Conservation (phyloP, 192 early-diverging fungal species). For the Diversispora epigaea region DNA sequence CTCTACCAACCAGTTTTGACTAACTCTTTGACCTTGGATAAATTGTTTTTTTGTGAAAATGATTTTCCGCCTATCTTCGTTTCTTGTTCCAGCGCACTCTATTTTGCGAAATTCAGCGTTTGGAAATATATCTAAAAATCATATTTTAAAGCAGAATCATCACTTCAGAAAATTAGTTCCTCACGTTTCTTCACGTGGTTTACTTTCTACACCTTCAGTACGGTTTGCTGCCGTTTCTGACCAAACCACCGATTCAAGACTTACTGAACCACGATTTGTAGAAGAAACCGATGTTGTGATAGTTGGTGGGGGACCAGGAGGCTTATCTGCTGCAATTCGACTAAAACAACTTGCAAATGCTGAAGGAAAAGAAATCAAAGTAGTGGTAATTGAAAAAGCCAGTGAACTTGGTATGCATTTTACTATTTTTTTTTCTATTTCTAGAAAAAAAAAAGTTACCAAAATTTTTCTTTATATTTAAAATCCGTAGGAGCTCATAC, state of each 20-base stretch:
- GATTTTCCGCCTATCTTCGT: too few relatives aligned
- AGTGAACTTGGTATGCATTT: constrained; percentile 72
- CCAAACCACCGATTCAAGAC: constrained; percentile 51
- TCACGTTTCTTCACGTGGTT: not conserved
- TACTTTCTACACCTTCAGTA: not conserved
- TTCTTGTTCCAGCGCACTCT: too few relatives aligned
- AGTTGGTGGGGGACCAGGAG: constrained; percentile 92
- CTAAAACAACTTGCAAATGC: constrained; percentile 86
- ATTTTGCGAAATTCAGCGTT: too few relatives aligned
- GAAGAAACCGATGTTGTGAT: constrained; percentile 97
- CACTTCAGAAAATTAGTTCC: not conserved
- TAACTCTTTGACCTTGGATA: too few relatives aligned
- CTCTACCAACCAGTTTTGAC: too few relatives aligned
- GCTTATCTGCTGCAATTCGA: constrained; percentile 92
- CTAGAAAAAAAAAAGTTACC: not conserved
- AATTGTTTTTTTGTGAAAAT: too few relatives aligned
- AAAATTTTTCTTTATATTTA: not conserved
- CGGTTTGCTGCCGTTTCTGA: constrained; percentile 39
- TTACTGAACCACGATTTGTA: constrained; percentile 59
- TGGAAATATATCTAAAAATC: too few relatives aligned
- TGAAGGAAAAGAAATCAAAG: constrained; percentile 81
- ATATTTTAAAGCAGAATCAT: too few relatives aligned
- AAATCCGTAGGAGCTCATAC: constrained; percentile 78
- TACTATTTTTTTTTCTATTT: not conserved
- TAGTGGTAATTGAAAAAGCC: constrained; percentile 93